A percentile compares a stretch with the other conserved stretches of the same genome.
Evolutionary conservation across 805 yeast genomes (phyloP).

Genomic region (Lipomyces anomalus): DNA sequence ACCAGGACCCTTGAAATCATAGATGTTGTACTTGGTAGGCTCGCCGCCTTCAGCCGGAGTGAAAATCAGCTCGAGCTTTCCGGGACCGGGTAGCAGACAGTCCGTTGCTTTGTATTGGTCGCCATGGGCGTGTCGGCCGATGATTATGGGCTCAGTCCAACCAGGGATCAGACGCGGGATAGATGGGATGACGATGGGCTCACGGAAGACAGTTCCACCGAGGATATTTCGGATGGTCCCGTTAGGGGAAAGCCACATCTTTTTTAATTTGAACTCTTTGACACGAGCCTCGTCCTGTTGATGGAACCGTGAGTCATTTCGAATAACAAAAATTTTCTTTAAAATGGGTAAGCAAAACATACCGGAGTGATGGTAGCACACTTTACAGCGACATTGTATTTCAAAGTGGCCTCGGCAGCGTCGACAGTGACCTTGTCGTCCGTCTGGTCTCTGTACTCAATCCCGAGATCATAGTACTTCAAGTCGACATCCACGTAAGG

Average conservation of each 20-base stretch:
- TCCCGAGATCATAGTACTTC: constrained; percentile 86
- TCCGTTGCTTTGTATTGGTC: constrained; percentile 96
- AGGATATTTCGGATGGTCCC: constrained; percentile 93
- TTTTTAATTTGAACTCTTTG: constrained; percentile 79
- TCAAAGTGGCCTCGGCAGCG: constrained; percentile 81
- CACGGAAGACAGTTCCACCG: constrained; percentile 96
- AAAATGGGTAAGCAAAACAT: too few relatives aligned
- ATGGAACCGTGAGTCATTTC: constrained; percentile 26
- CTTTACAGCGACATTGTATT: constrained; percentile 89
- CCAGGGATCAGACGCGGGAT: constrained; percentile 85
- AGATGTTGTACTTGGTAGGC: constrained; percentile 54
- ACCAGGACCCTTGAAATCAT: constrained; percentile 63
- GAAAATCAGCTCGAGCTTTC: constrained; percentile 70
- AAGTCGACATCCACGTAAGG: constrained; percentile 85
- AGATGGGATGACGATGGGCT: constrained; percentile 84
- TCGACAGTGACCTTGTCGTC: constrained; percentile 83
- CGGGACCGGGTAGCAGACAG: constrained; percentile 70
- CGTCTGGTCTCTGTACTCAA: constrained; percentile 80
- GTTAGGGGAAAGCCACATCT: constrained; percentile 97
- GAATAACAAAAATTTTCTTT: too few relatives aligned
- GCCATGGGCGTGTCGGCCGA: constrained; percentile 96
- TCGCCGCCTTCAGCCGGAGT: constrained; percentile 61
- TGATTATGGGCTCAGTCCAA: constrained; percentile 93
- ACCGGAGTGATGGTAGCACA: constrained; percentile 96
- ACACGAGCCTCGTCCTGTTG: constrained; percentile 84